phyloP scores from a whole-genome alignment of 495 filamentous ascomycete species.

The Letharia columbiana region DNA sequence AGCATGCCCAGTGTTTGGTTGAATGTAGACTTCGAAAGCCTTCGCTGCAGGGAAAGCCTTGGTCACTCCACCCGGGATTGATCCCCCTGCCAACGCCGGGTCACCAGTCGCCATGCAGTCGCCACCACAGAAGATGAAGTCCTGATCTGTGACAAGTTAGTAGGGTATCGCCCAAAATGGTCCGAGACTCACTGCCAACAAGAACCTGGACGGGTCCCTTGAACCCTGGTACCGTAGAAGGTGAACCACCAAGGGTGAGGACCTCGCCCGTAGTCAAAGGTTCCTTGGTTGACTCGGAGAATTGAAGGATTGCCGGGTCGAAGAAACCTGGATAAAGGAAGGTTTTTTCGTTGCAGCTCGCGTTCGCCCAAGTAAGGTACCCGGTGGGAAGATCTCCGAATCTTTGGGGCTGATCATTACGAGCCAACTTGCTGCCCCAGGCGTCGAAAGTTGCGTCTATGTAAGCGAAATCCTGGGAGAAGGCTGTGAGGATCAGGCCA shows the following conservation, averaged over 20 bases:
- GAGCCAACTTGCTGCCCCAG: slow-evolving; percentile 40
- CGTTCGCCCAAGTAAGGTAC: slow-evolving; percentile 39
- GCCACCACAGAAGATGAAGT: slow-evolving; percentile 44
- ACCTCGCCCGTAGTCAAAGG: slow-evolving; percentile 42
- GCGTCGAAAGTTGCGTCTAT: slow-evolving; percentile 31
- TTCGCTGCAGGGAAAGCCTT: slow-evolving; percentile 36
- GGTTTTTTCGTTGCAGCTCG: slow-evolving; percentile 29
- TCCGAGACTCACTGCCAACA: slow-evolving; percentile 28
- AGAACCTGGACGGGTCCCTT: slow-evolving; percentile 40
- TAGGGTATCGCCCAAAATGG: background rate
- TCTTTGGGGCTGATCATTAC: slow-evolving; percentile 32
- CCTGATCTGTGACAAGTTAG: slow-evolving; percentile 28
- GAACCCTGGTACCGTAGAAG: slow-evolving; percentile 29
- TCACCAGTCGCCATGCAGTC: slow-evolving; percentile 35
- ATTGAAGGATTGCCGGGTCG: slow-evolving; percentile 36
- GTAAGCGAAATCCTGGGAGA: slow-evolving; percentile 33
- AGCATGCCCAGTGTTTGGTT: slow-evolving; percentile 43
- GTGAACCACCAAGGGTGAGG: slow-evolving; percentile 32
- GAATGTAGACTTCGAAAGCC: slow-evolving; percentile 38
- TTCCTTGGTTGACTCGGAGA: slow-evolving; percentile 37
- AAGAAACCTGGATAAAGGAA: slow-evolving; percentile 41
- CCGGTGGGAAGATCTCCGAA: slow-evolving; percentile 34
- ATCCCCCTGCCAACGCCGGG: slow-evolving; percentile 28
- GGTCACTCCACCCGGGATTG: slow-evolving; percentile 26
- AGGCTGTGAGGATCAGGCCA: slow-evolving; percentile 49